phyloP scores from a whole-genome alignment of 2,329 filamentous ascomycete species.

The Colletotrichum nymphaeae region DNA sequence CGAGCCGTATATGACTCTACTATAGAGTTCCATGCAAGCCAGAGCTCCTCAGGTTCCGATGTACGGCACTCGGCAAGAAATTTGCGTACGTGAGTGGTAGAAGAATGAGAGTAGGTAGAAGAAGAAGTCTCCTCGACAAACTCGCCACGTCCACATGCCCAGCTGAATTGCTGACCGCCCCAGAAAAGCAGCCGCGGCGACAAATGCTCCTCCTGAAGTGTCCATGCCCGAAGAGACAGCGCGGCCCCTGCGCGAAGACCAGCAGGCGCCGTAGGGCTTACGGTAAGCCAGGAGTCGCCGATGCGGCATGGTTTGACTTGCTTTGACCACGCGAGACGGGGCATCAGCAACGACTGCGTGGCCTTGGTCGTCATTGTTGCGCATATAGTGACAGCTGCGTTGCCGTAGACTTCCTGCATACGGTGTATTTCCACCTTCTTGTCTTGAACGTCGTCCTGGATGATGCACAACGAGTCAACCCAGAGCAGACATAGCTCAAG shows the following conservation, averaged over 20 bases:
- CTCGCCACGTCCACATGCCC: not conserved
- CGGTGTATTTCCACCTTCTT: constrained; percentile 38
- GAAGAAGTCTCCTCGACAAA: not conserved
- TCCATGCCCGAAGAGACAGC: not conserved
- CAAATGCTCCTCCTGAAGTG: not conserved
- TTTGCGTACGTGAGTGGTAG: not conserved
- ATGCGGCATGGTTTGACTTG: not conserved
- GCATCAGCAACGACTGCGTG: not conserved
- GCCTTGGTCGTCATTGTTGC: not conserved
- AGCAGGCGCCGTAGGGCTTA: not conserved
- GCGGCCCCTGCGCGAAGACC: not conserved
- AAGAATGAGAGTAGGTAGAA: not conserved
- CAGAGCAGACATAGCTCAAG: constrained; percentile 53
- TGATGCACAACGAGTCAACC: constrained; percentile 57
- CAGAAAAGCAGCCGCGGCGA: not conserved
- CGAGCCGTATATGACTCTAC: not conserved
- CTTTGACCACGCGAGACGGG: not conserved
- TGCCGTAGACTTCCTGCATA: no score
- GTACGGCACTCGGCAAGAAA: not conserved
- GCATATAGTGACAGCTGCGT: not conserved
- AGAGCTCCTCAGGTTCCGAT: not conserved
- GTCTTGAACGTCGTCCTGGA: constrained; percentile 54
- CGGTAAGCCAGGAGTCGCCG: not conserved
- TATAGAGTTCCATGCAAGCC: not conserved
- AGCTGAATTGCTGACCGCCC: constrained; percentile 2